Evolutionary conservation across 1,284 basidiomycete genomes (phyloP).

Genomic region (Marasmius fiardii): DNA sequence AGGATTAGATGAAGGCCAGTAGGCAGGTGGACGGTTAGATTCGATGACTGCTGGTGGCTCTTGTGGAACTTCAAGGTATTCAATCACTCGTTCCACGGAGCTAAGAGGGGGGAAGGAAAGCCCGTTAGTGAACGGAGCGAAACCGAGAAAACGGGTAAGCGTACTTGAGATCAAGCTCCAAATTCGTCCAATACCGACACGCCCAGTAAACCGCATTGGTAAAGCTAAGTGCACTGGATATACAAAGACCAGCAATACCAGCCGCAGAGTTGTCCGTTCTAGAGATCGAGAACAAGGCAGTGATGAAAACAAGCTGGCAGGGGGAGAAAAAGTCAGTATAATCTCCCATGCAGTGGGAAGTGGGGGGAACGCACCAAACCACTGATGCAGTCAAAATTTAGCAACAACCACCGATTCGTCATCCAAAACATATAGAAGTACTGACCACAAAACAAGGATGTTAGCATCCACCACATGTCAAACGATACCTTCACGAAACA

Average conservation of each 20-base stretch:
- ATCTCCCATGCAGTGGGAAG: too few relatives aligned
- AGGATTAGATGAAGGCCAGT: slow-evolving; percentile 77
- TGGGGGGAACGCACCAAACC: slow-evolving; percentile 23
- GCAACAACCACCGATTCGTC: slow-evolving; percentile 75
- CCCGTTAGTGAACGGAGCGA: neutral
- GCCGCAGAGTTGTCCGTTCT: slow-evolving; percentile 53
- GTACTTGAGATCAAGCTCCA: slow-evolving; percentile 68
- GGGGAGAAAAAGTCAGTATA: too few relatives aligned
- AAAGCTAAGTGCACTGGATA: slow-evolving; percentile 70
- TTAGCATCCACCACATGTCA: too few relatives aligned
- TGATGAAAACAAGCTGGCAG: slow-evolving; percentile 57
- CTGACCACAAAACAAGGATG: too few relatives aligned
- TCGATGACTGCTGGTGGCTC: slow-evolving; percentile 77
- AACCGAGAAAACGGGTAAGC: slow-evolving; percentile 19
- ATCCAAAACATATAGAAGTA: slow-evolving; percentile 65
- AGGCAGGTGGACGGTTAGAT: slow-evolving; percentile 68
- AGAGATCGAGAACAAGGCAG: slow-evolving; percentile 73
- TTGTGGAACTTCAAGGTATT: slow-evolving; percentile 86
- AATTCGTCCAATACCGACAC: slow-evolving; percentile 54
- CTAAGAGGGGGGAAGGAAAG: slow-evolving; percentile 30
- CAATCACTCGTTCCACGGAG: slow-evolving; percentile 83
- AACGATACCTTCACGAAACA: too few relatives aligned
- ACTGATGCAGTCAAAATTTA: slow-evolving; percentile 78
- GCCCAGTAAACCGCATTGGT: slow-evolving; percentile 65
- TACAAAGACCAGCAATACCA: slow-evolving; percentile 83